Percentiles rank a stretch among this genome's conserved stretches.
Conservation (phyloP, 305 asterid species). For the Solanum aculeatissimum region DNA sequence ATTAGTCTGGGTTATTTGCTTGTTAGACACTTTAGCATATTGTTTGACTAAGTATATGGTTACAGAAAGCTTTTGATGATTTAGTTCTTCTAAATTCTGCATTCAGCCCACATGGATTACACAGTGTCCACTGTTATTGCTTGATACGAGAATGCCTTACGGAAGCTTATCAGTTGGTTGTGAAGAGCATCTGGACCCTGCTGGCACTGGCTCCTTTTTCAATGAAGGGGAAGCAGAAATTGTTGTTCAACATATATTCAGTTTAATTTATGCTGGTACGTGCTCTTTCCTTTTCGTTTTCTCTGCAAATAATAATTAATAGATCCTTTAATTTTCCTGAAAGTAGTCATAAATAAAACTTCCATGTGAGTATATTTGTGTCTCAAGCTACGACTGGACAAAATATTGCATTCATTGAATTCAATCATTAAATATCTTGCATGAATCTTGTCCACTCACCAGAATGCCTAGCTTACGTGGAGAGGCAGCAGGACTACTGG, state of each 20-base stretch:
- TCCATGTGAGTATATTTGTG: not conserved
- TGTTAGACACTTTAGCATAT: not conserved
- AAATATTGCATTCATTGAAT: not conserved
- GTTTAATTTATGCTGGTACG: slow-evolving; percentile 85
- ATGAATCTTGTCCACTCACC: not conserved
- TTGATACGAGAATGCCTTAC: slow-evolving; percentile 89
- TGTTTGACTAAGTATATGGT: not conserved
- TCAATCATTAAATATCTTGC: not conserved
- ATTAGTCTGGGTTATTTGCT: not conserved
- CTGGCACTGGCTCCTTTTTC: slow-evolving; percentile 97
- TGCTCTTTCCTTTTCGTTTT: not conserved
- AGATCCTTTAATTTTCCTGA: not conserved
- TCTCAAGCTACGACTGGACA: not conserved
- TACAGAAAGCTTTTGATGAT: not conserved
- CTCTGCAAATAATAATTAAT: not conserved
- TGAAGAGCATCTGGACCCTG: slow-evolving; percentile 95
- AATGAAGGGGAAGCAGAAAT: slow-evolving; percentile 97
- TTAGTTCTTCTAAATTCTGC: slow-evolving; percentile 1
- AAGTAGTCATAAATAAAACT: not conserved
- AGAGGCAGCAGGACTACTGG: not conserved
- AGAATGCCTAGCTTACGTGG: not conserved
- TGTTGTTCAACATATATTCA: slow-evolving; percentile 66
- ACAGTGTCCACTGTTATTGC: slow-evolving; percentile 87
- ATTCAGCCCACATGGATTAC: slow-evolving; percentile 92
- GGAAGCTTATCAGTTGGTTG: slow-evolving; percentile 94